Evolutionary conservation across 352 stramenopile species (phyloP), one percentile per base, ranked within the genome.

Genomic region (Pythium aristosporum): DNA sequence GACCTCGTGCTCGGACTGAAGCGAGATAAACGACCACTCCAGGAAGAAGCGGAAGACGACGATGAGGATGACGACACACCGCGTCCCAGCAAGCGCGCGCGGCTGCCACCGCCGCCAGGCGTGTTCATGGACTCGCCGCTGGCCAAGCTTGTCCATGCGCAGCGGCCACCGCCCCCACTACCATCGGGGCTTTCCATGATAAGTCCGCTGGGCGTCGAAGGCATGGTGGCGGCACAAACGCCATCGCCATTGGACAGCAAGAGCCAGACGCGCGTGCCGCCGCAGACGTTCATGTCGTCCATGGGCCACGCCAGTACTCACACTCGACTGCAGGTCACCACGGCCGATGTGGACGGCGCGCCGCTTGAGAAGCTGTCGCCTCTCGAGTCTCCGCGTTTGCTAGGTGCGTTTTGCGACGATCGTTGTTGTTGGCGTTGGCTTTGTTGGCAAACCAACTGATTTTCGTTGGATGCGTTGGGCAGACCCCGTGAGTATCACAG

Each of bases 1-100:
- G 72, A 79, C 48, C 32, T 69, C 37, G 73, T 80, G 71, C 68
- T 75, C 12, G 70, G 64, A 11, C 68, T 79, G 21, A 74, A 74
- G 42, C 72, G 70, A 37, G 69, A 18, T 15, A 46, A n/a, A 9
- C 39, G 39, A 46, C 18, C 39, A 18, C 9, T 15, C 15, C 18
- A 44, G 21, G 30, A 57, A 43, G 23, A 57, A 23, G 9, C 16
- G n/a, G 8, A 39, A 20, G 52, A 49, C 3, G n/a, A 49, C 52
- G 9, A 20, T n/a, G 13, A 46, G 9, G 5, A n/a, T 6, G 13
- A 46, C 39, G 8, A 46, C 13, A 23, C 39, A 15, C 39, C 39
- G 39, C 39, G 39, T 8, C 39, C 39, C 12, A 21, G 13, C 39
- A 46, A 46, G 37, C 54, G 41, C 11, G 54, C 48, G 50, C 49